These are phyloP conservation scores for Zea luxurians DNA, from an alignment of 176 grass and related monocot genomes.

Conservation along the genomic window DNA sequence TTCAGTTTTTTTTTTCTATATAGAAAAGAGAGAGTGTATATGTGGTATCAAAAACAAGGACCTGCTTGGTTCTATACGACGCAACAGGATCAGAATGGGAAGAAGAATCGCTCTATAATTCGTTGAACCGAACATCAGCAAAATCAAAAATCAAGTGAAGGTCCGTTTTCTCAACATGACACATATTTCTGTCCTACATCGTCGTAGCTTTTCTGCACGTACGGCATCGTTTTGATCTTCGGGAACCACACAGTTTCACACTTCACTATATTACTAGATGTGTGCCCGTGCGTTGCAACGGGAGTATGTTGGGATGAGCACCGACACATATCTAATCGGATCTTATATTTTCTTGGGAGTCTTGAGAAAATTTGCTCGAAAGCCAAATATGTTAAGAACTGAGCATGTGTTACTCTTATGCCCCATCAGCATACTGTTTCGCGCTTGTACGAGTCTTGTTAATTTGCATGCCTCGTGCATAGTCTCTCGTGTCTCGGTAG, in stretches of 20 bases:
- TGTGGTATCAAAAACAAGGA: not conserved
- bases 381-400: no score
- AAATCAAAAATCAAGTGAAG: constrained; percentile 19
- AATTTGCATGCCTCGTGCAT: no score
- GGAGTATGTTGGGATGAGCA: no score
- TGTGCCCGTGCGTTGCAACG: no score
- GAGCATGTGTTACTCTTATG: no score
- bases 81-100: not conserved
- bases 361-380: no score
- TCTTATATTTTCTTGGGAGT: no score
- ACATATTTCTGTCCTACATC: not conserved
- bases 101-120: not conserved
- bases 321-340: no score
- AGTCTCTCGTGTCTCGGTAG: no score
- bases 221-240: not conserved
- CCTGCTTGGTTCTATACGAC: not conserved
- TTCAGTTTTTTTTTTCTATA: not conserved
- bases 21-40: not conserved
- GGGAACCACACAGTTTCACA: not conserved
- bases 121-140: not conserved
- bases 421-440: no score
- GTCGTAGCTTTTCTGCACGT: not conserved
- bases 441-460: no score
- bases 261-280: not conserved
- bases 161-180: constrained; percentile 3